Conservation (phyloP, 2,329 filamentous ascomycete species). For the Penicillium sp. region DNA sequence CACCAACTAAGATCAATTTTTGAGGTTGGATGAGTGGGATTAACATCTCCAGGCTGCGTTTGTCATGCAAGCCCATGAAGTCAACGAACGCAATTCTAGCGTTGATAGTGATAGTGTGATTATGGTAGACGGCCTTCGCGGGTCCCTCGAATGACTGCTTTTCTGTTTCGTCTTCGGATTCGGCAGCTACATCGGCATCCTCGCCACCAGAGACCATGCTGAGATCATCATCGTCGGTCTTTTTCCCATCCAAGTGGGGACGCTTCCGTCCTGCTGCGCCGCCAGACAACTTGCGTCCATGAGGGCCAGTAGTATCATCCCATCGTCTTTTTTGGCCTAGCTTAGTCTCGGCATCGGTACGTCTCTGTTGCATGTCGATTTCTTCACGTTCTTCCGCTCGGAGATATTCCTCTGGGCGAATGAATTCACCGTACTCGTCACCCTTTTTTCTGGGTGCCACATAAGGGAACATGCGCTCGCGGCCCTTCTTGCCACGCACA, state of each 20-base stretch:
- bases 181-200: constrained; percentile 56
- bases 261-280: constrained; percentile 56
- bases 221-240: constrained; percentile 43
- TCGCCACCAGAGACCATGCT: constrained; percentile 52
- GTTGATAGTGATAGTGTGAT: constrained; percentile 62
- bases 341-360: constrained; percentile 55
- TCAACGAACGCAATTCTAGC: constrained; percentile 83
- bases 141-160: constrained; percentile 59
- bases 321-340: constrained; percentile 93
- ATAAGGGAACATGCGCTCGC: constrained; percentile 88
- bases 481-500: constrained; percentile 82
- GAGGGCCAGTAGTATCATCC: constrained; percentile 61
- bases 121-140: constrained; percentile 66
- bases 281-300: constrained; percentile 38
- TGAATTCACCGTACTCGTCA: constrained; percentile 92
- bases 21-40: constrained; percentile 90
- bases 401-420: constrained; percentile 89
- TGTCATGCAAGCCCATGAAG: constrained; percentile 88
- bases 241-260: constrained; percentile 45
- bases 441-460: constrained; percentile 71
- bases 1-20: constrained; percentile 89
- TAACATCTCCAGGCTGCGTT: constrained; percentile 87
- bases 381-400: constrained; percentile 87
- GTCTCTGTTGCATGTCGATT: constrained; percentile 59
- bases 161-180: constrained; percentile 53